Evolutionary conservation across 106 monocot genomes (phyloP).

Genomic region (Platanthera zijinensis): DNA sequence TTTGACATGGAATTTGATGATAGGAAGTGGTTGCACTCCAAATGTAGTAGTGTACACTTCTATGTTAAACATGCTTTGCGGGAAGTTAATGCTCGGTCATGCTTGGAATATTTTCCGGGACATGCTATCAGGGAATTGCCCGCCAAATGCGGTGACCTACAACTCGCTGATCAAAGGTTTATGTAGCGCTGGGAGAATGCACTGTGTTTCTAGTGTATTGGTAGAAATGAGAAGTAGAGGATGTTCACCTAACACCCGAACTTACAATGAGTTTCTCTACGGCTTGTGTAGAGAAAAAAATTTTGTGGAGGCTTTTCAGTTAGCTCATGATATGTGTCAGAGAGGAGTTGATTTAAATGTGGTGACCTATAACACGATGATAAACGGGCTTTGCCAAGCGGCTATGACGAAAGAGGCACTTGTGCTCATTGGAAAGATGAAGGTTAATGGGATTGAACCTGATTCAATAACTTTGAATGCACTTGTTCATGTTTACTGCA

Average conservation of each 20-base stretch:
- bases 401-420: slow-evolving; percentile 34
- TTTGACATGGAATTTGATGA: slow-evolving; percentile 67
- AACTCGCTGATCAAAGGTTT: slow-evolving; percentile 71
- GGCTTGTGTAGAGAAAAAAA: slow-evolving; percentile 49
- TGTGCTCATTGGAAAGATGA: slow-evolving; percentile 49
- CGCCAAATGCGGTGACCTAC: slow-evolving; percentile 62
- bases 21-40: slow-evolving; percentile 53
- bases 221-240: slow-evolving; percentile 45
- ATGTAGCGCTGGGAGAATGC: slow-evolving; percentile 34
- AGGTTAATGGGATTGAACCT: slow-evolving; percentile 42
- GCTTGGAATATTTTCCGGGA: slow-evolving; percentile 52
- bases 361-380: slow-evolving; percentile 62
- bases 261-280: slow-evolving; percentile 73
- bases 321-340: slow-evolving; percentile 53
- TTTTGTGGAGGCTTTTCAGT: slow-evolving; percentile 20
- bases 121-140: slow-evolving; percentile 45
- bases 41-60: slow-evolving; percentile 71
- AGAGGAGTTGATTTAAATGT: slow-evolving; percentile 23
- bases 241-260: slow-evolving; percentile 40
- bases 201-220: slow-evolving; percentile 27
- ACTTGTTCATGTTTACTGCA: slow-evolving; percentile 61
- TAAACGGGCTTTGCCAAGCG: slow-evolving; percentile 36
- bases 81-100: slow-evolving; percentile 54
- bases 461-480: slow-evolving; percentile 60
- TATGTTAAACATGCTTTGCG: slow-evolving; percentile 72